phyloP scores from a whole-genome alignment of 257 asterid species.

The Sherardia arvensis region DNA sequence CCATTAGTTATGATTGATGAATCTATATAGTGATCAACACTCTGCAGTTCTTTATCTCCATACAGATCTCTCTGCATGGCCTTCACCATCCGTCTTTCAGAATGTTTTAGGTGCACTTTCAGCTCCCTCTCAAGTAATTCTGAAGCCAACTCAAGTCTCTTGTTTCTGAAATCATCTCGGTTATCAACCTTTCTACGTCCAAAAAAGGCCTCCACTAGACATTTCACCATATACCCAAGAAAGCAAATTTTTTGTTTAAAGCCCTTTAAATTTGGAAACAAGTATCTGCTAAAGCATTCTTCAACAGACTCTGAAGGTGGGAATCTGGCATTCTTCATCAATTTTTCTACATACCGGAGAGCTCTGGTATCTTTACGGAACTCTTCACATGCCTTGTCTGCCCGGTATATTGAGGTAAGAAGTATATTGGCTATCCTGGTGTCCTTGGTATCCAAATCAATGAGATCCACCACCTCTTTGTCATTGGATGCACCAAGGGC shows the following conservation, averaged over 20 bases:
- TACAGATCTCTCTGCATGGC: conserved; percentile 76
- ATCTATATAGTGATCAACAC: conserved; percentile 60
- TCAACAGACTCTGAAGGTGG: conserved; percentile 77
- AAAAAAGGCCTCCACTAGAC: conserved; percentile 62
- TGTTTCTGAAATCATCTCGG: conserved; percentile 80
- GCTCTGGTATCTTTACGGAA: conserved; percentile 55
- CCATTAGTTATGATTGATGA: conserved; percentile 84
- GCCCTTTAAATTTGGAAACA: conserved; percentile 57
- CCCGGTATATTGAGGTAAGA: conserved; percentile 59
- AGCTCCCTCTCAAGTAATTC: conserved; percentile 84
- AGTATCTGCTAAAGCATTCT: conserved; percentile 44
- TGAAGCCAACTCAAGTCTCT: conserved; percentile 84
- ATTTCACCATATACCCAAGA: conserved; percentile 83
- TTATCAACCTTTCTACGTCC: conserved; percentile 76
- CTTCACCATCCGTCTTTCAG: conserved; percentile 64
- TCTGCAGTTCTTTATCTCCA: conserved; percentile 46
- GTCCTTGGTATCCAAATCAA: conserved; percentile 44
- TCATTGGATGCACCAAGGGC: conserved; percentile 77
- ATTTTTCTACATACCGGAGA: conserved; percentile 27
- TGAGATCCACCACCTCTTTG: conserved; percentile 50
- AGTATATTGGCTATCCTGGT: conserved; percentile 43
- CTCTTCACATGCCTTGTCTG: conserved; percentile 48
- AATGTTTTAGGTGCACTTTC: conserved; percentile 68
- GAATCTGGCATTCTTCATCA: conserved; percentile 39
- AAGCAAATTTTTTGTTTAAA: conserved; percentile 61